A percentile compares a stretch with the other conserved stretches of the same genome.
phyloP scores from a whole-genome alignment of 768 basidiomycete species.

The Naganishia vishniacii region DNA sequence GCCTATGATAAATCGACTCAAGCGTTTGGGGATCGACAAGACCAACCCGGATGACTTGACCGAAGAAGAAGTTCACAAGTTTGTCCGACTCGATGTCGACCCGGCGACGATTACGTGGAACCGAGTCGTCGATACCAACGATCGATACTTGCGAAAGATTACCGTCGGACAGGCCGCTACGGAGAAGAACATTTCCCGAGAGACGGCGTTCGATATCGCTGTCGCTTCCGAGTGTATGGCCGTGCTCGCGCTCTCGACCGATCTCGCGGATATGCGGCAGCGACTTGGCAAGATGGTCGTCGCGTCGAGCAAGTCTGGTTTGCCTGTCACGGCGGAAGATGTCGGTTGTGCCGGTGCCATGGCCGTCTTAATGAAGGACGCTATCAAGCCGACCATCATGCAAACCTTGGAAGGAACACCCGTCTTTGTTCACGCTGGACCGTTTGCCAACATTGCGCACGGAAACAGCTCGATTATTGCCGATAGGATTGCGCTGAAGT shows the following conservation, averaged over 20 bases:
- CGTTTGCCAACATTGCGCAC: constrained; percentile 98
- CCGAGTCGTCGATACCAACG: constrained; percentile 92
- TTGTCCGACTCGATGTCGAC: constrained; percentile 88
- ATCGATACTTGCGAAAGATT: constrained; percentile 90
- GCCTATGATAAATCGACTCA: constrained; percentile 88
- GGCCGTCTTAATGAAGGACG: constrained; percentile 95
- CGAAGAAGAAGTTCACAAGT: constrained; percentile 81
- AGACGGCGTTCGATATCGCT: constrained; percentile 91
- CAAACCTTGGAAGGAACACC: constrained; percentile 96
- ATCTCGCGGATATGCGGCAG: constrained; percentile 82
- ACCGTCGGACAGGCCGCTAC: constrained; percentile 85
- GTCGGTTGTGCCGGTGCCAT: constrained; percentile 91
- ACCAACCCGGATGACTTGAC: constrained; percentile 86
- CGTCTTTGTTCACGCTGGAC: constrained; percentile 97
- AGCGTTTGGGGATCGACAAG: constrained; percentile 93
- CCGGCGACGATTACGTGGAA: constrained; percentile 89
- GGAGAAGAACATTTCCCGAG: constrained; percentile 80
- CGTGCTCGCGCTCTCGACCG: constrained; percentile 83
- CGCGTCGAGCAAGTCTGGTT: constrained; percentile 82
- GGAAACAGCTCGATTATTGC: constrained; percentile 96
- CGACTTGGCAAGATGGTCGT: constrained; percentile 94
- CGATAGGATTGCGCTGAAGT: constrained; percentile 92
- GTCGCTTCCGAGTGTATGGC: constrained; percentile 99
- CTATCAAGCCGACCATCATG: constrained; percentile 98
- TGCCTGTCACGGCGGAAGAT: constrained; percentile 91